These are phyloP conservation scores for Phytophthora constricta DNA, from an alignment of 352 stramenopile genomes.

Conservation along the genomic window DNA sequence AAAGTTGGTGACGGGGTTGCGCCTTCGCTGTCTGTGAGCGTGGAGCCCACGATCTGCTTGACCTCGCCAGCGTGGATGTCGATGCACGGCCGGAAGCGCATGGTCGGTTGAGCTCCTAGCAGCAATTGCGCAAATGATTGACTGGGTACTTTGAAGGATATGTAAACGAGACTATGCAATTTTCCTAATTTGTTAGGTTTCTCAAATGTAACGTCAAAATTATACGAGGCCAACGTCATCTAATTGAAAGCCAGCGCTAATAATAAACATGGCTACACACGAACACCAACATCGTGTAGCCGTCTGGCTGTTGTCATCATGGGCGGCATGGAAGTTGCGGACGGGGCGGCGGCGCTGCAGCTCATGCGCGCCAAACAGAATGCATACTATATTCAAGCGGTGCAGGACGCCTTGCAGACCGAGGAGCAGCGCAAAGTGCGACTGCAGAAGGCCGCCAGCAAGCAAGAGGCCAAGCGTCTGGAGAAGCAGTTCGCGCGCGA, in stretches of 20 bases:
- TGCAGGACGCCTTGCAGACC: slow-evolving; percentile 58
- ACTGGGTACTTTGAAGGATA: slow-evolving; percentile 12
- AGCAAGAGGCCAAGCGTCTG: slow-evolving; percentile 51
- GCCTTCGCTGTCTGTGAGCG: slow-evolving; percentile 89
- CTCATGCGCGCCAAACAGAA: slow-evolving; percentile 34
- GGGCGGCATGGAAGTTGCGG: slow-evolving; percentile 11
- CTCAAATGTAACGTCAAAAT: neutral
- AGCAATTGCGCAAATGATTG: slow-evolving; percentile 14
- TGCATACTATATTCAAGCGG: slow-evolving; percentile 60
- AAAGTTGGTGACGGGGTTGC: slow-evolving; percentile 93
- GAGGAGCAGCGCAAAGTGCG: slow-evolving; percentile 58
- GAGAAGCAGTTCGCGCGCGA: slow-evolving; percentile 65
- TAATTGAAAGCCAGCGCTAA: neutral
- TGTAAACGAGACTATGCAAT: neutral
- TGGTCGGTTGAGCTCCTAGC: slow-evolving; percentile 35
- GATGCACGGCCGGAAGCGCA: slow-evolving; percentile 98
- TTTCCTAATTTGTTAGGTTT: neutral
- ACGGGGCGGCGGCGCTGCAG: slow-evolving; percentile 18
- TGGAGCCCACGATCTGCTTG: slow-evolving; percentile 99
- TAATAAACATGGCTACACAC: neutral
- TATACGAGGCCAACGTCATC: neutral
- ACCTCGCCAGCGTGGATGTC: slow-evolving; percentile 97
- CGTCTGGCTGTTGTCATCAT: slow-evolving; percentile 12
- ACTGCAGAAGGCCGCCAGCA: slow-evolving; percentile 43
- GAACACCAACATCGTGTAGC: neutral